Evolutionary conservation across 768 basidiomycete genomes (phyloP).

Genomic region (Strobilomyces confusus): DNA sequence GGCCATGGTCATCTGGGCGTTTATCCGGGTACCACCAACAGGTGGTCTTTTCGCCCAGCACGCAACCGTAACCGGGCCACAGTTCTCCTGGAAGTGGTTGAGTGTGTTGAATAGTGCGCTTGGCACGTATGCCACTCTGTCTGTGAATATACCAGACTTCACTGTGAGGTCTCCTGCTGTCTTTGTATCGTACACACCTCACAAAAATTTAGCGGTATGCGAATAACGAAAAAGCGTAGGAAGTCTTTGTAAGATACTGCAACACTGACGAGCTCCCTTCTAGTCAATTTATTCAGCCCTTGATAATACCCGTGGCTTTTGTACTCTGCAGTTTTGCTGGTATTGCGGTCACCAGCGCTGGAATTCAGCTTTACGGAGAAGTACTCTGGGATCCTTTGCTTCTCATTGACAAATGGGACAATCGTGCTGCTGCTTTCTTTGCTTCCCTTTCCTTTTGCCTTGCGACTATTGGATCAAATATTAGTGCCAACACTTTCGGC

Average conservation of each 20-base stretch:
- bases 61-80: constrained; percentile 49
- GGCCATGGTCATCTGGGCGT: constrained; percentile 75
- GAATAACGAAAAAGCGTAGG: constrained; percentile 59
- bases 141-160: constrained; percentile 85
- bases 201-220: constrained; percentile 58
- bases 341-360: constrained; percentile 76
- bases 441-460: constrained; percentile 67
- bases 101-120: constrained; percentile 72
- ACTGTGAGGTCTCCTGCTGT: constrained; percentile 37
- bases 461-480: constrained; percentile 67
- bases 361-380: constrained; percentile 64
- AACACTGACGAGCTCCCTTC: neutral
- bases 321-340: constrained; percentile 75
- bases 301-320: constrained; percentile 78
- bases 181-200: neutral
- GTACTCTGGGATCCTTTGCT: constrained; percentile 72
- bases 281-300: constrained; percentile 69
- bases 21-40: constrained; percentile 58
- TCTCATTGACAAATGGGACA: constrained; percentile 79
- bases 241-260: neutral
- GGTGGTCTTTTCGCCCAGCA: constrained; percentile 56
- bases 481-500: constrained; percentile 71
- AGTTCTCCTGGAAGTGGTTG: constrained; percentile 73
- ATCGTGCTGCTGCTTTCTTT: constrained; percentile 84
- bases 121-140: constrained; percentile 67